Evolutionary conservation across 2,329 filamentous ascomycete genomes (phyloP).

Genomic region (Colletotrichum agaves): DNA sequence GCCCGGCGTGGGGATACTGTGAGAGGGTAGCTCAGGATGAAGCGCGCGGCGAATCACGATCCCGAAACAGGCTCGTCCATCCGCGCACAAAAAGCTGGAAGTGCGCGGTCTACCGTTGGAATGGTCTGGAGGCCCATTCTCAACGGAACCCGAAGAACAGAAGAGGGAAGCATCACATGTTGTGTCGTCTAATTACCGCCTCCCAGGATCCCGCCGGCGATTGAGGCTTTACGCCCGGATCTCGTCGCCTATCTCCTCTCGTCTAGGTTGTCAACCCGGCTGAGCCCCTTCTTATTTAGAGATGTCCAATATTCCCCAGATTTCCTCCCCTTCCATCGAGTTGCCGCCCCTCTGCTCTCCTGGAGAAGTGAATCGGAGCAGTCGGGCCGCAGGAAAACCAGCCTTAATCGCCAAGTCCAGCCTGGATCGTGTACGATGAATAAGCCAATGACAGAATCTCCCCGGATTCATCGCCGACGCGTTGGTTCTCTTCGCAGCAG

Average conservation of each 20-base stretch:
- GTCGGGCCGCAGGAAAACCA: neutral
- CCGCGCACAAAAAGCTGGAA: neutral
- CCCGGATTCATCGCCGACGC: neutral
- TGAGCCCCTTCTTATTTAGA: constrained; percentile 7
- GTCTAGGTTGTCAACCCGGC: constrained; percentile 12
- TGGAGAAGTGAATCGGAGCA: neutral
- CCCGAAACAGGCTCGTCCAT: neutral
- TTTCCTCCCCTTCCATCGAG: neutral
- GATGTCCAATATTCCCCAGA: neutral
- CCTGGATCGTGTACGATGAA: neutral
- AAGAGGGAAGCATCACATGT: no score
- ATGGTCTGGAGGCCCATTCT: no score
- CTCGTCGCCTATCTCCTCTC: constrained; percentile 24
- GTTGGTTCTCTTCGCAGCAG: neutral
- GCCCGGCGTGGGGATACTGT: constrained; percentile 10
- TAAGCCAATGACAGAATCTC: neutral
- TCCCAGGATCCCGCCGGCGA: neutral
- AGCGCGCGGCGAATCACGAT: neutral
- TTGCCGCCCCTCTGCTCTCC: neutral
- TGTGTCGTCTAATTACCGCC: neutral
- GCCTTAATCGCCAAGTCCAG: neutral
- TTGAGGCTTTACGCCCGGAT: constrained; percentile 30
- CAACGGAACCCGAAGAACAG: neutral
- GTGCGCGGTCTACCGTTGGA: no score
- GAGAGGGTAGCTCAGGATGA: constrained; percentile 1